Percentiles rank a stretch among this genome's conserved stretches.
These are phyloP conservation scores for Coelastrella sp. DNA, from an alignment of 139 green algal species.

Conservation along the genomic window DNA sequence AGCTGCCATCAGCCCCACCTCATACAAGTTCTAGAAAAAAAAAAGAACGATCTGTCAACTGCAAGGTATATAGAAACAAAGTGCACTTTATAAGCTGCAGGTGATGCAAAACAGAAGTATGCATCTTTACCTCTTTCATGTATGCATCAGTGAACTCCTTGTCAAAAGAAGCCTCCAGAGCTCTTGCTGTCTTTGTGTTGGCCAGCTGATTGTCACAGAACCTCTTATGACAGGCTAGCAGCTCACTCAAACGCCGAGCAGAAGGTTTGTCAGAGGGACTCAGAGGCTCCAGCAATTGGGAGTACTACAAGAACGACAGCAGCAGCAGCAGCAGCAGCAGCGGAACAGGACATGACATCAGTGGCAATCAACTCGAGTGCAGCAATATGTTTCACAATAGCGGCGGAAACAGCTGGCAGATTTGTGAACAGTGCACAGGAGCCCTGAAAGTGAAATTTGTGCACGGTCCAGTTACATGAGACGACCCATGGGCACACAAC, in stretches of 20 bases:
- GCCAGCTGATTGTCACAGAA: constrained; percentile 78
- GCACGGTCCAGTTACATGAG: too few relatives aligned
- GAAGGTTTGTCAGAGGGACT: constrained; percentile 10
- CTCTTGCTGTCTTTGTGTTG: constrained; percentile 82
- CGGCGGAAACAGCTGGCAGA: background rate
- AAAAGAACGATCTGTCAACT: too few relatives aligned
- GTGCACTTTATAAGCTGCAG: too few relatives aligned
- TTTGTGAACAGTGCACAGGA: background rate
- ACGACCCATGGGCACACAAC: background rate
- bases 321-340: constrained; percentile 23
- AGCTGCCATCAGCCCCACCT: too few relatives aligned
- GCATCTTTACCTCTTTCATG: constrained; percentile 66
- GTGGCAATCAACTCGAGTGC: constrained; percentile 60
- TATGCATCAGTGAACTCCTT: constrained; percentile 67
- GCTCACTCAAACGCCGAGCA: constrained; percentile 26
- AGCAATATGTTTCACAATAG: constrained; percentile 43
- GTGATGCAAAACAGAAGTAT: background rate
- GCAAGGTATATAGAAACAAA: too few relatives aligned
- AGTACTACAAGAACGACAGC: constrained; percentile 25
- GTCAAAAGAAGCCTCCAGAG: constrained; percentile 78
- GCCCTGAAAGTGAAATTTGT: background rate
- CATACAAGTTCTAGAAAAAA: too few relatives aligned
- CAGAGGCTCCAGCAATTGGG: constrained; percentile 27
- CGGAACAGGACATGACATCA: constrained; percentile 47
- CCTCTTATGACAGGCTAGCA: constrained; percentile 42